Base-by-base conservation (phyloP, 2,329 filamentous ascomycete genomes). In the Exophiala spinifera region DNA sequence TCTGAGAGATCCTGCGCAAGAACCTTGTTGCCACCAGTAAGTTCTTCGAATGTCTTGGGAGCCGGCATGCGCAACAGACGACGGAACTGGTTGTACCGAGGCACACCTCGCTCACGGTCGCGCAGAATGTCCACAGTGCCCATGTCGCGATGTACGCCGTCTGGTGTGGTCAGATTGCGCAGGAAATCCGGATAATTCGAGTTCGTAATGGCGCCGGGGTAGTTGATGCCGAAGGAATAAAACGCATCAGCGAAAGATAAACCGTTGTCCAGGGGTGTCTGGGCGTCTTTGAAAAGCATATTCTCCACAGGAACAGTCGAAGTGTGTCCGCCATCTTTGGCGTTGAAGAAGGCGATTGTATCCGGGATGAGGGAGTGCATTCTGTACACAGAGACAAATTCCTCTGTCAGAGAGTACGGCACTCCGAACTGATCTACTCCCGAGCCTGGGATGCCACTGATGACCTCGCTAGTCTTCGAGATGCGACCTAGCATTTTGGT, bases 151-250 rank as follows among this genome's bases (percentile, higher is more conserved):
- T 51, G 20, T 15, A 51, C 21, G 17, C 72, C 72, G 48, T 78
- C 73, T 0, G 75, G 74, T 1, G 69, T 71, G 14, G 64, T 60
- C 1, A 77, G 63, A 45, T 72, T 64, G 19, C 72, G 70, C 8
- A 78, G 63, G 62, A 78, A 73, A 47, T 67, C 57, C 1, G 74
- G 72, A 43, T 68, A 71, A 47, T 72, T 73, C 46, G 72, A 68
- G 43, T 67, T 62, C 1, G 71, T 76, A 46, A 78, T 73, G 6
- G 75, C 74, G 45, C 75, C 75, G 0, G 75, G 75, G 55, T 74
- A 73, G 63, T 76, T 76, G 63, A 77, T 72, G 21, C 75, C 75
- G 54, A 77, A 77, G 20, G 71, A 72, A 63, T 77, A 77, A 53
- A 74, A 72, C 3, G 63, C 64, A 57, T 74, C 71, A n/a, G 64